Evolutionary conservation across 2,329 filamentous ascomycete species (phyloP).

Genomic region (Leptographium lundbergii): DNA sequence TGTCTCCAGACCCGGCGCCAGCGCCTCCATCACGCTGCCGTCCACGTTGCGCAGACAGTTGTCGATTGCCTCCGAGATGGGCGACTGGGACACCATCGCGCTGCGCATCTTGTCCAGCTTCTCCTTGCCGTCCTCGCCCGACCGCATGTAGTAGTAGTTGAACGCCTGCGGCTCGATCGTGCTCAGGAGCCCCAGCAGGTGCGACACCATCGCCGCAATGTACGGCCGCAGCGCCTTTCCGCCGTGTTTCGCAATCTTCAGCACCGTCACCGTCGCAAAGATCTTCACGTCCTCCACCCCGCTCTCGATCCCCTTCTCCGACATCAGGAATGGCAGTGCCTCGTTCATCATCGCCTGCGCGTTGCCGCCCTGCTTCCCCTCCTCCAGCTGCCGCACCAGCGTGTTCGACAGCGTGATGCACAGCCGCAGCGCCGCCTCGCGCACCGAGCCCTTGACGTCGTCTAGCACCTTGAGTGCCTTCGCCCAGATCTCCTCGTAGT

Average conservation of each 20-base stretch:
- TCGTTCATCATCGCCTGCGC: slow-evolving; percentile 71
- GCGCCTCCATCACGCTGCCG: slow-evolving; percentile 58
- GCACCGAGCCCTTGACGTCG: slow-evolving; percentile 87
- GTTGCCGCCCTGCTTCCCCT: slow-evolving; percentile 36
- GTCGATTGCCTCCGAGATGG: slow-evolving; percentile 86
- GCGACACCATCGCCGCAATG: slow-evolving; percentile 68
- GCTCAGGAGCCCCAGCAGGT: slow-evolving; percentile 70
- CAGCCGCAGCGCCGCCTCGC: slow-evolving; percentile 65
- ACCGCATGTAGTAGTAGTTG: slow-evolving; percentile 87
- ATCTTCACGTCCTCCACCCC: slow-evolving; percentile 75
- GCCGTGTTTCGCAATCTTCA: slow-evolving; percentile 83
- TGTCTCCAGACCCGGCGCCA: slow-evolving; percentile 60
- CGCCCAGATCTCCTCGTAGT: slow-evolving; percentile 75
- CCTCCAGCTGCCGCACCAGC: slow-evolving; percentile 73
- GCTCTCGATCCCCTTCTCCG: slow-evolving; percentile 79
- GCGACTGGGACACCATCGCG: slow-evolving; percentile 69
- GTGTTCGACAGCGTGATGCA: slow-evolving; percentile 77
- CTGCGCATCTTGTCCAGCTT: slow-evolving; percentile 82
- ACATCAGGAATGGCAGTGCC: slow-evolving; percentile 81
- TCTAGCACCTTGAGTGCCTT: slow-evolving; percentile 84
- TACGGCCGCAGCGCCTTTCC: slow-evolving; percentile 69
- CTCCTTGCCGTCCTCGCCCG: slow-evolving; percentile 74
- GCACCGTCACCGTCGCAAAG: slow-evolving; percentile 70
- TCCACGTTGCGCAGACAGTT: slow-evolving; percentile 78
- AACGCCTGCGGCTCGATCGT: slow-evolving; percentile 80